phyloP scores from a whole-genome alignment of 2,329 filamentous ascomycete genomes.

The Albophoma yamanashiensis region DNA sequence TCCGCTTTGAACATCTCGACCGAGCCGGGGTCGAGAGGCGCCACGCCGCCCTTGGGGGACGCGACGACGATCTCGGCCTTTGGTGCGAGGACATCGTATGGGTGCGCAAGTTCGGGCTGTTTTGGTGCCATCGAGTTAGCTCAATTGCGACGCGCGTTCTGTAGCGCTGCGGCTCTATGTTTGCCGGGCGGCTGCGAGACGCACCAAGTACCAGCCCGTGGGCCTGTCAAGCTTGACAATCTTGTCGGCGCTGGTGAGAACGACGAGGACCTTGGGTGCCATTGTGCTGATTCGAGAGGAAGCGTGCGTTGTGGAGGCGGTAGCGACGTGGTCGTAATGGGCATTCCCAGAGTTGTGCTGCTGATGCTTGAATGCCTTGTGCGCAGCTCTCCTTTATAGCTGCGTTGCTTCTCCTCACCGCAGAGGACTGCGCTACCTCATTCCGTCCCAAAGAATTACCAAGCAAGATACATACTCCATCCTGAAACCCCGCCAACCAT shows the following conservation, averaged over 20 bases:
- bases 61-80: constrained; percentile 45
- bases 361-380: not conserved
- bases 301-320: not conserved
- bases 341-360: not conserved
- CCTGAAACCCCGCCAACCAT: not conserved
- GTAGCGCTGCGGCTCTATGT: not conserved
- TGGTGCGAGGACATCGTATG: constrained; percentile 45
- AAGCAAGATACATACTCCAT: not conserved
- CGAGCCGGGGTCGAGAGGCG: constrained; percentile 50
- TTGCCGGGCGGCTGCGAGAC: constrained; percentile 4
- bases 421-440: not conserved
- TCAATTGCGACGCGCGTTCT: not conserved
- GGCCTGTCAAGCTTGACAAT: constrained; percentile 36
- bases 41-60: constrained; percentile 50
- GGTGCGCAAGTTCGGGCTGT: constrained; percentile 54
- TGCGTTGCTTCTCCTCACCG: not conserved
- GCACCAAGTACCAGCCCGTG: constrained; percentile 63
- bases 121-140: not conserved
- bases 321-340: not conserved
- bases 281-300: constrained; percentile 15
- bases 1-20: constrained; percentile 45
- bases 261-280: constrained; percentile 55
- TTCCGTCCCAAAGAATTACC: not conserved
- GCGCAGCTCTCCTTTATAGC: not conserved
- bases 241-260: constrained; percentile 53